Evolutionary conservation across 1,284 basidiomycete genomes (phyloP).

Genomic region (Trametes hirsuta): DNA sequence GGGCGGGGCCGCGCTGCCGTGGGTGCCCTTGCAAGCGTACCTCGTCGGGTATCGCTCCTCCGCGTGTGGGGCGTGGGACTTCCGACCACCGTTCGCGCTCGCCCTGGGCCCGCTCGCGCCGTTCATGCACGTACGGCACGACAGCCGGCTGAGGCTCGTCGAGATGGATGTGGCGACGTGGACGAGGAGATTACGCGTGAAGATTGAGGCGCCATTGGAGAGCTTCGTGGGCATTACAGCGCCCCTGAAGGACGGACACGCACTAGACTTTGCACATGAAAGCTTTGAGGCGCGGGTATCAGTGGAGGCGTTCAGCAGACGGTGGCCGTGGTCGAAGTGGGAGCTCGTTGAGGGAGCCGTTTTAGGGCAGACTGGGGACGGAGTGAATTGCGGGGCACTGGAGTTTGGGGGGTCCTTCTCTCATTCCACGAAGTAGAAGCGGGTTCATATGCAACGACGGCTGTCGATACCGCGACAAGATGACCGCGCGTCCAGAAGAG

Average conservation of each 20-base stretch:
- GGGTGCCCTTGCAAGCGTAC: constrained; percentile 28
- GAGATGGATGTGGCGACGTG: constrained; percentile 22
- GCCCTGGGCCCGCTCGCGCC: constrained; percentile 21
- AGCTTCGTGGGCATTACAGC: constrained; percentile 29
- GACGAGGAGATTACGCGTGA: constrained; percentile 21
- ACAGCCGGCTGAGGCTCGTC: constrained; percentile 21
- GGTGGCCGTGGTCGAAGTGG: constrained; percentile 29
- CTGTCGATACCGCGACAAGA: background rate
- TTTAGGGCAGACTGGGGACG: constrained; percentile 18
- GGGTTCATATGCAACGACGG: background rate
- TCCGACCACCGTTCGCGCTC: constrained; percentile 28
- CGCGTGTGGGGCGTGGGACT: constrained; percentile 24
- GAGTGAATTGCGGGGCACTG: constrained; percentile 24
- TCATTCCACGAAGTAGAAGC: constrained; percentile 6
- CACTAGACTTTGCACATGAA: constrained; percentile 28
- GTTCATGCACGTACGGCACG: constrained; percentile 24
- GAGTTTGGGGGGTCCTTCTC: constrained; percentile 33
- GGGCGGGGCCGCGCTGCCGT: constrained; percentile 28
- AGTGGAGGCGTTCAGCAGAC: constrained; percentile 20
- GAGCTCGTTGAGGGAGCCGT: constrained; percentile 23
- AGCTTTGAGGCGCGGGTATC: constrained; percentile 27
- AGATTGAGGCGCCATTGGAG: constrained; percentile 22
- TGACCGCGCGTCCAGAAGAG: background rate
- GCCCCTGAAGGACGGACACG: constrained; percentile 28
- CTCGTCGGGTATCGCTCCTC: constrained; percentile 32